These are phyloP conservation scores for Fomitiporia mediterranea DNA, from an alignment of 1,284 basidiomycete genomes.

Conservation along the genomic window DNA sequence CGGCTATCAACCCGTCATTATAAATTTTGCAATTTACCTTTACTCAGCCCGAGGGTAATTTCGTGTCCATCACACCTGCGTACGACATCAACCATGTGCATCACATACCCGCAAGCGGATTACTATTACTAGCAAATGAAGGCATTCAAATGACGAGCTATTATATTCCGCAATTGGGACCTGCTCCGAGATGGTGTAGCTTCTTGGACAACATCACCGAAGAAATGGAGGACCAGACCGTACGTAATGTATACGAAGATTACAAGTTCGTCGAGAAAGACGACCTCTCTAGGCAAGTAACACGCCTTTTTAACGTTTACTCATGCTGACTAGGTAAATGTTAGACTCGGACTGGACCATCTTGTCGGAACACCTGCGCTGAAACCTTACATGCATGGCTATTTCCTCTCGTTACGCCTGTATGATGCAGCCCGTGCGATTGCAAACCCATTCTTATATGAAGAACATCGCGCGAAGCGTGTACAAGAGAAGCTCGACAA, in stretches of 20 bases:
- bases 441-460: slow-evolving; percentile 93
- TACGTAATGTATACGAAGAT: slow-evolving; percentile 84
- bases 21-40: slow-evolving; percentile 14
- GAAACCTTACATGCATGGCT: slow-evolving; percentile 99
- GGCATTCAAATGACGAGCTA: slow-evolving; percentile 88
- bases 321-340: slow-evolving; percentile 18
- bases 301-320: background rate
- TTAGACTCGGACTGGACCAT: slow-evolving; percentile 86
- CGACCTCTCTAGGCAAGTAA: slow-evolving; percentile 78
- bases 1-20: slow-evolving; percentile 30
- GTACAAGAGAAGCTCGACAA: slow-evolving; percentile 90
- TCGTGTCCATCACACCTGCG: slow-evolving; percentile 89
- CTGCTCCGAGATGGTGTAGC: slow-evolving; percentile 93
- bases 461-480: slow-evolving; percentile 86
- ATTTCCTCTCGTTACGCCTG: slow-evolving; percentile 92
- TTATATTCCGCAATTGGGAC: slow-evolving; percentile 94
- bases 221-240: slow-evolving; percentile 87
- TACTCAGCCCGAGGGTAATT: slow-evolving; percentile 76
- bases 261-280: slow-evolving; percentile 94
- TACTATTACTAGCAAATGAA: slow-evolving; percentile 88
- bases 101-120: slow-evolving; percentile 79
- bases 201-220: slow-evolving; percentile 99
- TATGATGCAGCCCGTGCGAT: slow-evolving; percentile 96
- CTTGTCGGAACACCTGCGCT: slow-evolving; percentile 92
- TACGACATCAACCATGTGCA: slow-evolving; percentile 87